Conservation (phyloP, 257 asterid genomes). For the Fraxinus cuspidata region DNA sequence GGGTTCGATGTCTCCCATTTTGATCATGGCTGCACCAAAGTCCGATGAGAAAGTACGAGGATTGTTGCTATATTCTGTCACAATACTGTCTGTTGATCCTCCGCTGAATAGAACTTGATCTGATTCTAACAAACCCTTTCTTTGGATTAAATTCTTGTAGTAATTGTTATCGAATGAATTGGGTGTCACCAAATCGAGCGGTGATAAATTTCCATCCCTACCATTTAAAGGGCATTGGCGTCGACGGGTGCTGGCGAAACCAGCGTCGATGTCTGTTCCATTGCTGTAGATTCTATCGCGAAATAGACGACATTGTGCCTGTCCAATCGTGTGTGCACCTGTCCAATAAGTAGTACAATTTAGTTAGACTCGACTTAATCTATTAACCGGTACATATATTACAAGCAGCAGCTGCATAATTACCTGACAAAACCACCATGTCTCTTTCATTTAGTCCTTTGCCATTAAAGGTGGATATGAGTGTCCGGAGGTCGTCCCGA, state of each 20-base stretch:
- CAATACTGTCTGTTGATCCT: conserved; percentile 29
- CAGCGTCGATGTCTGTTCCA: conserved; percentile 30
- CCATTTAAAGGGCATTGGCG: conserved; percentile 29
- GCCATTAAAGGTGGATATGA: conserved; percentile 19
- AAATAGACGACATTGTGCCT: conserved; percentile 33
- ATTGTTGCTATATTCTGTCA: conserved; percentile 30
- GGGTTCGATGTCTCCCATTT: conserved; percentile 33
- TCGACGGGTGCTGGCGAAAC: conserved; percentile 32
- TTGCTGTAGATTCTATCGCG: conserved; percentile 35
- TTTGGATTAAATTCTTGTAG: conserved; percentile 30
- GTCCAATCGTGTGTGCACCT: conserved; percentile 31
- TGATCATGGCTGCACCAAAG: conserved; percentile 38
- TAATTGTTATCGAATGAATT: conserved; percentile 9
- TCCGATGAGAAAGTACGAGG: conserved; percentile 29
- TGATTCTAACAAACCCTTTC: conserved; percentile 34
- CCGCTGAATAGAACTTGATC: conserved; percentile 25
- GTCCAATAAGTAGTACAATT: not conserved
- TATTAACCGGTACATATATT: not conserved
- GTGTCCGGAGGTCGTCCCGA: conserved; percentile 6
- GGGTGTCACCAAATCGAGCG: conserved; percentile 24
- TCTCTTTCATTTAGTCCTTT: conserved; percentile 30
- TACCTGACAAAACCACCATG: conserved; percentile 44
- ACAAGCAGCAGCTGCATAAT: too few relatives aligned
- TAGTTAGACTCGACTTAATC: not conserved
- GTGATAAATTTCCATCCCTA: conserved; percentile 31